Evolutionary conservation across 306 rosid species (phyloP), one percentile per base, ranked within the genome.

Genomic region (Ammopiptanthus mongolicus): DNA sequence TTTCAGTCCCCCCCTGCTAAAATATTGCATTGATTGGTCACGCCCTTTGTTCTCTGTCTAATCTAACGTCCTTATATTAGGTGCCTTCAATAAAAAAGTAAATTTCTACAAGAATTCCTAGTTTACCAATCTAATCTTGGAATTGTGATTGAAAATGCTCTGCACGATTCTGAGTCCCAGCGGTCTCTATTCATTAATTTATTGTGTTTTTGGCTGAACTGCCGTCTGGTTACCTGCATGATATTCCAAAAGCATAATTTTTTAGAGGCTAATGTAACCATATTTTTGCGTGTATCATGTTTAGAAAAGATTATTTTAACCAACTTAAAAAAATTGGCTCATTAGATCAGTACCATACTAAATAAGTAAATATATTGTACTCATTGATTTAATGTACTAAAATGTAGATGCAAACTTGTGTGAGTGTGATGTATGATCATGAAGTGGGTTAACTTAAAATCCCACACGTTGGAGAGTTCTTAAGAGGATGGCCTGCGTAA

Each of bases 31-130:
- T 36, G 44, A 14, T 72, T 9, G 14, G 5, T 23, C 17, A 19
- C 57, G 70, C 11, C 80, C 48, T 73, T 66, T 10, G 14, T 48
- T 80, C 37, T 22, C 1, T 53, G 22, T 57, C 47, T 65, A 80
- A 73, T 57, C 47, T 65, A 80, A 73, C 46, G 84, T 33, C 55
- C 8, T n/a, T 61, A 7, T 36, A 61, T 47, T 21, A 50, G 11
- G 69, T 66, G 12, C 10, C 12, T 64, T 17, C 12, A 71, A 56
- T 12, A 13, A 8, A 31, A 12, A 31, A 55, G 11, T 17, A 47
- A 50, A 69, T 33, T 19, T 51, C 3, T 51, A 51, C 34, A 31
- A 33, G 53, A 73, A 23, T 46, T 73, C 69, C 62, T 74, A 19
- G 6, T 47, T 8, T 5, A 33, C 52, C 39, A 60, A 62, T 62